Base-by-base conservation (phyloP, 306 rosid species). In the Prunus padus region DNA sequence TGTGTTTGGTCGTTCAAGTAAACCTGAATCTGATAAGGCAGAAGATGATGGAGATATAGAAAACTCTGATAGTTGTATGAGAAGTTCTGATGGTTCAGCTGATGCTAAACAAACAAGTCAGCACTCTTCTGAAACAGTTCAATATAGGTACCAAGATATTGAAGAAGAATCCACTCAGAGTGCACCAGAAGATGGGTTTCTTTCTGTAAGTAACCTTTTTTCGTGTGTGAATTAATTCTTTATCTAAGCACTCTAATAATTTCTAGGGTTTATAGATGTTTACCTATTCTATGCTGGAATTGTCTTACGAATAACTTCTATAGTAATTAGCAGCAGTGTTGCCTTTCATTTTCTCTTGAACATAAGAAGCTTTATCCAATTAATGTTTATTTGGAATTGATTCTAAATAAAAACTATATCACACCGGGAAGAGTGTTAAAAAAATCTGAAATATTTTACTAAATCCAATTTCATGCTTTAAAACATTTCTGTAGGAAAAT, bases 1-100 rank as follows among this genome's bases (percentile, higher is more conserved):
- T 75, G 81, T 88, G 67, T 88, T 89, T 79, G 71, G 82, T 51
- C 63, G 75, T 65, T 67, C 69, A 49, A 80, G 73, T 69, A 83
- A 82, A 68, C 73, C 87, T 5, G 76, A 69, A 79, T 75, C 66
- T 51, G 74, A 78, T 54, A 83, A 84, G 57, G 74, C 66, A 31
- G 82, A 83, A 66, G 87, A 74, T 63, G 49, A 65, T 72, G 63
- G 49, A 73, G 86, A 76, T 47, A 62, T 59, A 11, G 87, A 80
- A 77, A 76, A 71, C 64, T 56, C 64, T 18, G 86, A 76, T 28
- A 45, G 74, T 57, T 65, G 64, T 72, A 50, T 59, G 70, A 77
- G 78, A 76, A 81, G 82, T 62, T 83, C 86, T 44, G 82, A 83
- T 67, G 87, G 82, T 74, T 85, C 90, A 63, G 72, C 79, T 63